Evolutionary conservation across 2,329 filamentous ascomycete species (phyloP).

Genomic region (Ascochyta koolunga): DNA sequence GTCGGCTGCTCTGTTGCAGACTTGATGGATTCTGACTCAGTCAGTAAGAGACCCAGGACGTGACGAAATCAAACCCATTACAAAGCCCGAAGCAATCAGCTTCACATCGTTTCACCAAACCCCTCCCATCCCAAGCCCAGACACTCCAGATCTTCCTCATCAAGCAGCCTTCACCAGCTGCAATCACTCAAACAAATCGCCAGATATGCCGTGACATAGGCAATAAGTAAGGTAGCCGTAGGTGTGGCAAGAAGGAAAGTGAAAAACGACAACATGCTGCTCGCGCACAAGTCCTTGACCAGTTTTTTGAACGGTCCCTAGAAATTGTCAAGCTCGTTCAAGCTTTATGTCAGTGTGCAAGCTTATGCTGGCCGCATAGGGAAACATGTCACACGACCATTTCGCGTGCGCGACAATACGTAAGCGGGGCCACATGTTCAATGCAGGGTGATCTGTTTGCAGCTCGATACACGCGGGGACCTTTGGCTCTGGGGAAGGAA

Average conservation of each 20-base stretch:
- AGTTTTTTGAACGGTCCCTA: too few relatives aligned
- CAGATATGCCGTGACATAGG: slow-evolving; percentile 3
- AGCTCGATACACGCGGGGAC: not conserved
- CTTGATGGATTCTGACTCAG: too few relatives aligned
- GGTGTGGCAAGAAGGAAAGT: slow-evolving; percentile 9
- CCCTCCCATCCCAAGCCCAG: too few relatives aligned
- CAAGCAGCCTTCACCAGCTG: slow-evolving; percentile 1
- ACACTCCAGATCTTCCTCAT: not conserved
- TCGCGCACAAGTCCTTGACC: too few relatives aligned
- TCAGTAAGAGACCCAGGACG: too few relatives aligned
- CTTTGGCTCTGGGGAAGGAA: too few relatives aligned
- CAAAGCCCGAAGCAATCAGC: too few relatives aligned
- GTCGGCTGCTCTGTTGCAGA: too few relatives aligned
- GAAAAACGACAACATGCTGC: not conserved
- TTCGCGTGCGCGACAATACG: slow-evolving; percentile 4
- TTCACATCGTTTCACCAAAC: too few relatives aligned
- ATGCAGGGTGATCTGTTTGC: not conserved
- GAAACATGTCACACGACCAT: slow-evolving; percentile 8
- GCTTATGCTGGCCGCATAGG: not conserved
- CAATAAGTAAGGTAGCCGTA: not conserved
- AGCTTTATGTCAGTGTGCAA: slow-evolving; percentile 3
- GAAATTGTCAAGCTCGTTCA: not conserved
- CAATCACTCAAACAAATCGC: slow-evolving; percentile 7
- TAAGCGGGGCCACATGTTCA: slow-evolving; percentile 10
- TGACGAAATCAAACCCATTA: too few relatives aligned